Evolutionary conservation across 495 filamentous ascomycete species (phyloP).

Genomic region (Xylaria castorea): DNA sequence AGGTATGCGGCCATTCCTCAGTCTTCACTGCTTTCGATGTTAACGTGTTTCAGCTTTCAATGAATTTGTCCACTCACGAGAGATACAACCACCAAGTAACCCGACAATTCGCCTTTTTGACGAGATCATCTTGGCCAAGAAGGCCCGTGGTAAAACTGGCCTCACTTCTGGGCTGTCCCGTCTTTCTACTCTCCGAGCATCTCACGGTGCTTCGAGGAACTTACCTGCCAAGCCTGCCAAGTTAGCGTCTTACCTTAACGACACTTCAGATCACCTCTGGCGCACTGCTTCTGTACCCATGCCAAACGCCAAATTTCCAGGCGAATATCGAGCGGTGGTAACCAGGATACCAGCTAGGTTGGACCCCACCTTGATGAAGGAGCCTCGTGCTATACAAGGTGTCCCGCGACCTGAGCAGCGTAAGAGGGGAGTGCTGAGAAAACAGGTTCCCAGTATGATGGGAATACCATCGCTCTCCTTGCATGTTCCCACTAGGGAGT

Average conservation of each 20-base stretch:
- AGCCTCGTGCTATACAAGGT: conserved; percentile 78
- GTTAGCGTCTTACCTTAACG: conserved; percentile 75
- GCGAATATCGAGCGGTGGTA: conserved; percentile 63
- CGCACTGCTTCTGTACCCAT: conserved; percentile 82
- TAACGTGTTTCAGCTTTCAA: conserved; percentile 73
- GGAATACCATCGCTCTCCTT: conserved; percentile 27
- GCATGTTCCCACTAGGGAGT: conserved; percentile 20
- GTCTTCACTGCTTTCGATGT: conserved; percentile 11
- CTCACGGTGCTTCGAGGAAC: conserved; percentile 50
- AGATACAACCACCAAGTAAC: conserved; percentile 62
- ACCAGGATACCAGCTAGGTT: conserved; percentile 78
- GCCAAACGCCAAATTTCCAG: conserved; percentile 73
- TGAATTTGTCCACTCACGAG: conserved; percentile 94
- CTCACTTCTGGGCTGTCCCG: conserved; percentile 60
- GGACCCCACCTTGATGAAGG: conserved; percentile 86
- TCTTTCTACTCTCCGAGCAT: conserved; percentile 55
- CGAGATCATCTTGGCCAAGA: conserved; percentile 93
- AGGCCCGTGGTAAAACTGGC: conserved; percentile 73
- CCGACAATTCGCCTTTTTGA: conserved; percentile 88
- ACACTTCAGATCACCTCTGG: conserved; percentile 93
- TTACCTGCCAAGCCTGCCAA: conserved; percentile 48
- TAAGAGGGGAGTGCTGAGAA: conserved; percentile 64
- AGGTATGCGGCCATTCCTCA: conserved; percentile 60
- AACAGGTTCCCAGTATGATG: conserved; percentile 76
- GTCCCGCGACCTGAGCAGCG: conserved; percentile 70